phyloP scores from a whole-genome alignment of 2,329 filamentous ascomycete species.

The Cercospora citrullina region DNA sequence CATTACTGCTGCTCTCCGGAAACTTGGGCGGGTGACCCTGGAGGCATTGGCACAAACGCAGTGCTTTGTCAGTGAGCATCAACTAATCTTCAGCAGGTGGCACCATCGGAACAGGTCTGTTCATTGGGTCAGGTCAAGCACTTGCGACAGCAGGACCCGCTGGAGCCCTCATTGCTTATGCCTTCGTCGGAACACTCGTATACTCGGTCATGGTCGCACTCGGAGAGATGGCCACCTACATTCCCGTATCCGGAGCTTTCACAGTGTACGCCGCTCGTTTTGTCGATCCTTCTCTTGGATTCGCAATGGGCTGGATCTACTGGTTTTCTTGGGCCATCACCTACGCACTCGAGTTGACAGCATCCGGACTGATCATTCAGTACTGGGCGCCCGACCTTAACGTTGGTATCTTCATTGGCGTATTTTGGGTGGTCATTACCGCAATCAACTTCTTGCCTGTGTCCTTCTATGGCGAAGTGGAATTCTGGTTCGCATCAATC shows the following conservation, averaged over 20 bases:
- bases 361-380: constrained; percentile 42
- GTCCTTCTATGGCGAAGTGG: constrained; percentile 54
- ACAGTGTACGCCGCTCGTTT: constrained; percentile 51
- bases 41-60: not conserved
- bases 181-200: constrained; percentile 49
- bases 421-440: constrained; percentile 43
- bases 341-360: constrained; percentile 43
- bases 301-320: constrained; percentile 52
- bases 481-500: constrained; percentile 56
- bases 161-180: constrained; percentile 48
- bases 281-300: constrained; percentile 49
- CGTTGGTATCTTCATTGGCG: constrained; percentile 42
- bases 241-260: constrained; percentile 59
- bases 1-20: not conserved
- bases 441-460: constrained; percentile 54
- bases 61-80: not conserved
- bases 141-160: constrained; percentile 45
- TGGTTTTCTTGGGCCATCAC: constrained; percentile 47
- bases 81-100: constrained; percentile 18
- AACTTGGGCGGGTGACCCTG: not conserved
- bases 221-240: constrained; percentile 62
- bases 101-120: constrained; percentile 41
- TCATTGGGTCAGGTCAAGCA: constrained; percentile 45
- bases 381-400: constrained; percentile 46
- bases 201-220: constrained; percentile 51